phyloP scores from a whole-genome alignment of 2,329 filamentous ascomycete genomes.

The Cercospora nicotianae region DNA sequence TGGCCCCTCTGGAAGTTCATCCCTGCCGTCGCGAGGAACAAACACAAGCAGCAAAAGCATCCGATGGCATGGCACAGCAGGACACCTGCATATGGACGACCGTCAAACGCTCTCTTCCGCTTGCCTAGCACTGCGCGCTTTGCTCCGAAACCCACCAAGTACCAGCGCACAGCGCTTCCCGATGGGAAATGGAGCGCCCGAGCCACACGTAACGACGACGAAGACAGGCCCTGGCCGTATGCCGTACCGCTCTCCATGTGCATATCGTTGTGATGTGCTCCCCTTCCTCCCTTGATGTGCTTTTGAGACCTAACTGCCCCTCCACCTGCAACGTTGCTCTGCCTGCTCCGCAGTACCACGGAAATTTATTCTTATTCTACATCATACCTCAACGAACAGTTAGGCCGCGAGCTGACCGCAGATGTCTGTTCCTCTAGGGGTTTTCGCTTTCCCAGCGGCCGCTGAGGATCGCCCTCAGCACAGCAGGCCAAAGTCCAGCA shows the following conservation, averaged over 20 bases:
- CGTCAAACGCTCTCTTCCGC: slow-evolving; percentile 26
- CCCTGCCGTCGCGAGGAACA: slow-evolving; percentile 27
- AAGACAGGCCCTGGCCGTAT: slow-evolving; percentile 8
- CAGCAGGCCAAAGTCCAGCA: slow-evolving; percentile 17
- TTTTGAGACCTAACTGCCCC: slow-evolving; percentile 12
- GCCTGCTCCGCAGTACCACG: slow-evolving; percentile 20
- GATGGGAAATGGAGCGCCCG: slow-evolving; percentile 14
- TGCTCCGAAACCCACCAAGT: slow-evolving; percentile 19
- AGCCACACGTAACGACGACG: slow-evolving; percentile 16
- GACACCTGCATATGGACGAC: slow-evolving; percentile 25
- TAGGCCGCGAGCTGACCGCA: slow-evolving; percentile 30
- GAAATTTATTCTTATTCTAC: slow-evolving; percentile 23
- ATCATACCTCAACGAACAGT: slow-evolving; percentile 22
- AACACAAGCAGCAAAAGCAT: slow-evolving; percentile 27
- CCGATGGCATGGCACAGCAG: slow-evolving; percentile 29
- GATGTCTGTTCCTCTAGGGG: slow-evolving; percentile 30
- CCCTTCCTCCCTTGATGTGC: slow-evolving; percentile 13
- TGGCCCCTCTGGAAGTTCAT: slow-evolving; percentile 9
- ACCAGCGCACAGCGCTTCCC: slow-evolving; percentile 12
- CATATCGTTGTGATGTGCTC: slow-evolving; percentile 12
- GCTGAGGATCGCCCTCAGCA: slow-evolving; percentile 21
- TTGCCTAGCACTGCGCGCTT: slow-evolving; percentile 7
- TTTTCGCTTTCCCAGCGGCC: slow-evolving; percentile 28
- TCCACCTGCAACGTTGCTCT: slow-evolving; percentile 16
- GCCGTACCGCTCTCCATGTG: slow-evolving; percentile 8